Evolutionary conservation across 1,284 basidiomycete species (phyloP).

Genomic region (Entoloma clypeatum): DNA sequence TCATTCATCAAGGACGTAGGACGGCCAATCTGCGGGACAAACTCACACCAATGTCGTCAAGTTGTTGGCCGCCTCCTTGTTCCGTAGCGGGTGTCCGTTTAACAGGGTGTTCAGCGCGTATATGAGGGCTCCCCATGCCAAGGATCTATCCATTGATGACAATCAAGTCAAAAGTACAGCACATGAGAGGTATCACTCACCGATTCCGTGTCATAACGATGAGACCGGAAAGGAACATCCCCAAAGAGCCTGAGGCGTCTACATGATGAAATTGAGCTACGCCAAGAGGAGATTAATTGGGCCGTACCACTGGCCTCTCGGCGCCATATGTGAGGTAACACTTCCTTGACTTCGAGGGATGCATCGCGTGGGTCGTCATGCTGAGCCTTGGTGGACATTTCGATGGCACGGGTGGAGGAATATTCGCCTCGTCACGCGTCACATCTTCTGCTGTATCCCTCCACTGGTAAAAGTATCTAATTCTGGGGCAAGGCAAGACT

Average conservation of each 20-base stretch:
- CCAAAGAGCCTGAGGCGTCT: constrained; percentile 60
- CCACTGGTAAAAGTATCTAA: background rate
- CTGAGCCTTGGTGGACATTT: constrained; percentile 28
- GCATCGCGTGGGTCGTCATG: constrained; percentile 69
- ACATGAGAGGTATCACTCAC: constrained; percentile 33
- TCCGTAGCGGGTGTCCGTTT: constrained; percentile 67
- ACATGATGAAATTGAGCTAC: constrained; percentile 1
- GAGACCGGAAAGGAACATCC: constrained; percentile 71
- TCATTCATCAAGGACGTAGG: too few relatives aligned
- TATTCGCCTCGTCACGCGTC: too few relatives aligned
- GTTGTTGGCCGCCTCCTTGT: constrained; percentile 53
- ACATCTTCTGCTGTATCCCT: too few relatives aligned
- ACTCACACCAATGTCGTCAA: constrained; percentile 61
- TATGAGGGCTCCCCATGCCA: constrained; percentile 69
- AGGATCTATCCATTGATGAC: constrained; percentile 35
- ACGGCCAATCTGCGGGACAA: too few relatives aligned
- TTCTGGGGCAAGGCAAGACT: background rate
- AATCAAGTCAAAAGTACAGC: background rate
- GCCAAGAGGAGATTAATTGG: background rate
- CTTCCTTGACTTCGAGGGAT: constrained; percentile 52
- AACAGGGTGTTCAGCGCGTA: constrained; percentile 59
- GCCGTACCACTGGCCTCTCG: constrained; percentile 34
- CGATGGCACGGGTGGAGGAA: constrained; percentile 3
- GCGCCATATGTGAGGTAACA: constrained; percentile 61
- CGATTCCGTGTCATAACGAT: constrained; percentile 77